These are phyloP conservation scores for Groenewaldozyma salmanticensis DNA, from an alignment of 805 yeast species.

Conservation along the genomic window DNA sequence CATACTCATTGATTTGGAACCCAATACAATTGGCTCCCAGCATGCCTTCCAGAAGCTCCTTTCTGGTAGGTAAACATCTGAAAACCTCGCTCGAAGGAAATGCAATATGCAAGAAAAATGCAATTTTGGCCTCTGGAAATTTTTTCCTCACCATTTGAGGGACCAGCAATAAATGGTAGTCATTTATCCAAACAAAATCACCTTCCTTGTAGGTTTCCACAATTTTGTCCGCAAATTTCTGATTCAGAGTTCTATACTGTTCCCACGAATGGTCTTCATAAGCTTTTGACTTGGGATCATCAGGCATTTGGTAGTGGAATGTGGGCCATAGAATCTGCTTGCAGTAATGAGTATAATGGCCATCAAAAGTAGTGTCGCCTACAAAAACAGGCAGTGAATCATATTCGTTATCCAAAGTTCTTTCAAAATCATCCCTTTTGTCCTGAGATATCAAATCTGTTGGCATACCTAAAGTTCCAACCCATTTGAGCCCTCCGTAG, in stretches of 20 bases:
- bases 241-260: constrained; percentile 67
- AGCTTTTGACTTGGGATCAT: constrained; percentile 85
- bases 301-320: constrained; percentile 87
- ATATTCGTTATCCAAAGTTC: constrained; percentile 38
- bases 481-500: constrained; percentile 44
- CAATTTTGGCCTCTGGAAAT: constrained; percentile 78
- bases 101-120: constrained; percentile 85
- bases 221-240: constrained; percentile 67
- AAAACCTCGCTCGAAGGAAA: constrained; percentile 95
- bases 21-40: constrained; percentile 82
- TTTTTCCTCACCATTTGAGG: constrained; percentile 72
- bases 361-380: constrained; percentile 71
- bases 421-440: constrained; percentile 45
- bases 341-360: constrained; percentile 86
- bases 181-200: constrained; percentile 87
- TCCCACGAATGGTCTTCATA: constrained; percentile 95
- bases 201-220: constrained; percentile 54
- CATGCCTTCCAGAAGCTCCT: constrained; percentile 65
- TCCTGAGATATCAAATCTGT: constrained; percentile 63
- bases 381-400: constrained; percentile 59
- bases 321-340: constrained; percentile 97
- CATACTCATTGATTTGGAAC: constrained; percentile 89
- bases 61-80: constrained; percentile 85
- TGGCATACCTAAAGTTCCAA: constrained; percentile 90
- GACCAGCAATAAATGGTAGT: constrained; percentile 79